phyloP scores from a whole-genome alignment of 169 alveolate genomes.

The Cryptosporidium ubiquitum region DNA sequence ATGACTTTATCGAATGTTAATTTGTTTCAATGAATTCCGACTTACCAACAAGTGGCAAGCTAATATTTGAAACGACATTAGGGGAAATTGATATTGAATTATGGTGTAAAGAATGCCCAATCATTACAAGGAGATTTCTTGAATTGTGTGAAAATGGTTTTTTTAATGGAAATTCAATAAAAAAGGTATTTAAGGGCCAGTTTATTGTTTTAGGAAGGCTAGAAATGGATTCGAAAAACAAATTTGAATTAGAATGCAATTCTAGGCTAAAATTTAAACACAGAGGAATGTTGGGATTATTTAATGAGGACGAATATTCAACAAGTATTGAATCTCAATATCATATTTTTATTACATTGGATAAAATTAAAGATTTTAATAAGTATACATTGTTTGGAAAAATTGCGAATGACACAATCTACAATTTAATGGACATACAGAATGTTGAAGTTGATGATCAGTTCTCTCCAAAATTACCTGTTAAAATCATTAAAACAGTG shows the following conservation, averaged over 20 bases:
- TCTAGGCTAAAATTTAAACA: not conserved
- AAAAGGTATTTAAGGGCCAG: not conserved
- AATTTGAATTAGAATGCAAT: not conserved
- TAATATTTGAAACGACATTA: conserved; percentile 81
- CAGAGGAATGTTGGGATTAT: not conserved
- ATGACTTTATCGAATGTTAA: not conserved
- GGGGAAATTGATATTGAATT: conserved; percentile 87
- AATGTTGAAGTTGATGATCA: conserved; percentile 79
- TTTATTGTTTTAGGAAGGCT: not conserved
- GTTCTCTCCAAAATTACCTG: not conserved
- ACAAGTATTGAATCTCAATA: not conserved
- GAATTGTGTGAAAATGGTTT: conserved; percentile 79
- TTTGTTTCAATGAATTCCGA: not conserved
- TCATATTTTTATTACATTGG: conserved; percentile 82
- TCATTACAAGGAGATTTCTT: conserved; percentile 82
- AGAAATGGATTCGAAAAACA: not conserved
- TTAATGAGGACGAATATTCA: not conserved
- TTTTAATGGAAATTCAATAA: not conserved
- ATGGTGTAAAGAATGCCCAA: conserved; percentile 84
- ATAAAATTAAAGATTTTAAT: conserved; percentile 81
- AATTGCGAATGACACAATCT: conserved; percentile 83
- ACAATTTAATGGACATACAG: conserved; percentile 79
- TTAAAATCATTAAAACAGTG: not conserved
- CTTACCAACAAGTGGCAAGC: conserved; percentile 82
- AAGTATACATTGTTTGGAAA: conserved; percentile 85